Conservation (phyloP, 345 rosid genomes). For the Punica granatum region DNA sequence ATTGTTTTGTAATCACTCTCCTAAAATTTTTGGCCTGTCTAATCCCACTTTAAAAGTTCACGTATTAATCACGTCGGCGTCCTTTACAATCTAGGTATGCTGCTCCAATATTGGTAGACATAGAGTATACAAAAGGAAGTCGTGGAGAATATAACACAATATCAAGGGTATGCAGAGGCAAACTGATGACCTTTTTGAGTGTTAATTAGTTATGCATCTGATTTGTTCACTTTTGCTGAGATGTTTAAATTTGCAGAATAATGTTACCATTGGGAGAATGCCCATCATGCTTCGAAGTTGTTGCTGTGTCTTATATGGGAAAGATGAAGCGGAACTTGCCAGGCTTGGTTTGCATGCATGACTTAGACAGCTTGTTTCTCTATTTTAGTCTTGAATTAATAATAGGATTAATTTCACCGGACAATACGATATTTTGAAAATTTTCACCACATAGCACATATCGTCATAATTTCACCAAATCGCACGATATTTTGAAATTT, state of each 20-base stretch:
- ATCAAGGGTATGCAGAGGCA: constrained; percentile 38
- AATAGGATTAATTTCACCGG: no score
- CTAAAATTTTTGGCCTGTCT: background rate
- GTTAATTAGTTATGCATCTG: background rate
- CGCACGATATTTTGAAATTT: no score
- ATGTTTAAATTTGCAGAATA: constrained; percentile 33
- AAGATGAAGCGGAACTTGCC: constrained; percentile 91
- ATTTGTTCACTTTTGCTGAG: background rate
- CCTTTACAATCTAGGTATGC: constrained; percentile 48
- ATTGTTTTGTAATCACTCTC: background rate
- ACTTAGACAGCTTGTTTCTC: constrained; percentile 7
- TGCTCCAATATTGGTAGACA: constrained; percentile 70
- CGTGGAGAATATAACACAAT: constrained; percentile 26
- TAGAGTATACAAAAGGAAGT: constrained; percentile 60
- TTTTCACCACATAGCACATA: no score
- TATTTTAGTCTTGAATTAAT: no score
- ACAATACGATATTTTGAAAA: no score
- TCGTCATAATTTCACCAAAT: no score
- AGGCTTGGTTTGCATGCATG: constrained; percentile 55
- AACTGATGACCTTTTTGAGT: background rate
- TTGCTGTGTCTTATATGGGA: constrained; percentile 63
- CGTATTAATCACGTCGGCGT: constrained; percentile 7
- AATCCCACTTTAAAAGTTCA: background rate
- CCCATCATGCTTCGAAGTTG: constrained; percentile 89
- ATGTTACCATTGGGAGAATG: constrained; percentile 70